phyloP scores from a whole-genome alignment of 306 rosid species.

The Arachis hypogaea region DNA sequence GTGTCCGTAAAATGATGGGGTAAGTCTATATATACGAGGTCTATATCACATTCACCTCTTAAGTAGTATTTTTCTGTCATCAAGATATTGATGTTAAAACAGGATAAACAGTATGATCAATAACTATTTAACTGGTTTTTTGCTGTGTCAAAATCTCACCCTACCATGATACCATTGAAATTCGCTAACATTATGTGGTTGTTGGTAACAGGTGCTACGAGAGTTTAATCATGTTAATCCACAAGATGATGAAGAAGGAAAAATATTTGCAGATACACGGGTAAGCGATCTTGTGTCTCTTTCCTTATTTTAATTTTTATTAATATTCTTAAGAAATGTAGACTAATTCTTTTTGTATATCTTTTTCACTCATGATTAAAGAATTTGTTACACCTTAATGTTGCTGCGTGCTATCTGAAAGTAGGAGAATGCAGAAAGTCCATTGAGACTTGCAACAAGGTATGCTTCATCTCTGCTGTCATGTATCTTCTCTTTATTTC shows the following conservation, averaged over 20 bases:
- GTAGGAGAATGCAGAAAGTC: slow-evolving; percentile 87
- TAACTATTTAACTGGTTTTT: too few species aligned
- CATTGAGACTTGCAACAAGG: slow-evolving; percentile 95
- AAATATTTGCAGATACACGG: slow-evolving; percentile 73
- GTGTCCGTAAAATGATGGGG: neutral
- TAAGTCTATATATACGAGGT: neutral
- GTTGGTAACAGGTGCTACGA: slow-evolving; percentile 74
- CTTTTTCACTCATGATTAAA: slow-evolving; percentile 44
- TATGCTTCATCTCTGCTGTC: slow-evolving; percentile 33
- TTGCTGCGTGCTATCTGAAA: slow-evolving; percentile 86
- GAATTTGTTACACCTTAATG: slow-evolving; percentile 86
- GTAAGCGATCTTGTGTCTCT: slow-evolving; percentile 50
- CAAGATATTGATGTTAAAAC: too few species aligned
- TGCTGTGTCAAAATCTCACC: neutral
- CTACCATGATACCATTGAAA: slow-evolving; percentile 31
- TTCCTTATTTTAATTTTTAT: slow-evolving; percentile 4
- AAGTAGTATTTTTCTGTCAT: too few species aligned
- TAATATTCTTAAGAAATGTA: neutral
- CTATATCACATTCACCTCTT: too few species aligned
- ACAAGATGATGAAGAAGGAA: slow-evolving; percentile 96
- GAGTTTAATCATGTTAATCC: slow-evolving; percentile 99
- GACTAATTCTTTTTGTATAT: slow-evolving; percentile 39
- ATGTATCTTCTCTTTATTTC: slow-evolving; percentile 26
- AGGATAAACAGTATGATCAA: too few species aligned
- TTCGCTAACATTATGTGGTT: slow-evolving; percentile 45